Conservation (phyloP, 257 asterid genomes). For the Thymus mandschuricus region DNA sequence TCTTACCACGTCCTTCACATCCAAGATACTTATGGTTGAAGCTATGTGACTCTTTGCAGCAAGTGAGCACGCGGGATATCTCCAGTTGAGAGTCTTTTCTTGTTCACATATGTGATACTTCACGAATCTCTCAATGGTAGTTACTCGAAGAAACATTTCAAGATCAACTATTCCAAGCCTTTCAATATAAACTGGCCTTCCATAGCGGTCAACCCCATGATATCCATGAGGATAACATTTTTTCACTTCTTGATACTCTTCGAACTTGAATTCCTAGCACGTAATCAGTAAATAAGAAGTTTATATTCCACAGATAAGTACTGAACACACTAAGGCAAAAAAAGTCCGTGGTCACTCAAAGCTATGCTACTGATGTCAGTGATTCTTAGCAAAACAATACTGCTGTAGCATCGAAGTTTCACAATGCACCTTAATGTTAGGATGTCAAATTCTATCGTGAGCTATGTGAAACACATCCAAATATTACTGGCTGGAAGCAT, state of each 20-base stretch:
- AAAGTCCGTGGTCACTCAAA: no score
- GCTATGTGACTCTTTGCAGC: constrained; percentile 76
- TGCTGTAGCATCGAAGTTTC: no score
- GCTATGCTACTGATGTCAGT: no score
- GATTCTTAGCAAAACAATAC: no score
- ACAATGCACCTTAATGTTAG: no score
- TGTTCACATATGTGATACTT: constrained; percentile 70
- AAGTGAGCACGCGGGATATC: constrained; percentile 73
- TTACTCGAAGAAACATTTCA: constrained; percentile 49
- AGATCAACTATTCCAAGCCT: constrained; percentile 69
- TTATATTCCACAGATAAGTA: not conserved
- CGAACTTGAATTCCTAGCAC: constrained; percentile 64
- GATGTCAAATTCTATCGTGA: no score
- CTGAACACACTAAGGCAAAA: not conserved
- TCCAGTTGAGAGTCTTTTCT: constrained; percentile 69
- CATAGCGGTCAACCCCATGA: constrained; percentile 77
- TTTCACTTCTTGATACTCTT: constrained; percentile 57
- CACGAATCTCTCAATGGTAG: constrained; percentile 64
- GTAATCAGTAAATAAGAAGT: not conserved
- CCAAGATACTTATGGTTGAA: constrained; percentile 76
- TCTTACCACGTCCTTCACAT: constrained; percentile 75
- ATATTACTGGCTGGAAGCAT: no score
- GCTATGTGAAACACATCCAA: no score
- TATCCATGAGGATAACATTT: constrained; percentile 78
- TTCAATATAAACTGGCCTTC: constrained; percentile 78